Conservation (phyloP, 371 early-diverging fungal genomes). For the Mucor sp. region DNA sequence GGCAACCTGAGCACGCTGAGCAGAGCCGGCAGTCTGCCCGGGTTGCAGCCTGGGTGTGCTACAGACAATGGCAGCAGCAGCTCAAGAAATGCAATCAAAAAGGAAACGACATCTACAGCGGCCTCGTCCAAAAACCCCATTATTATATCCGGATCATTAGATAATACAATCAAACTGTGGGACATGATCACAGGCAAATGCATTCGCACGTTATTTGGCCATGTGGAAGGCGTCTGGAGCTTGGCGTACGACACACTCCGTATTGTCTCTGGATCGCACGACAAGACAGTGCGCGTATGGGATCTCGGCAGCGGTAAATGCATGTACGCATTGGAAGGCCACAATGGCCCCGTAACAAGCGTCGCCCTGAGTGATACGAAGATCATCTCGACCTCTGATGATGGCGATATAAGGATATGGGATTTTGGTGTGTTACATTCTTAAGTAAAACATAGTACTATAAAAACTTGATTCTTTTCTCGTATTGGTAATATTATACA, state of each 20-base stretch:
- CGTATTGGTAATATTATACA: neutral
- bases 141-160: slow-evolving; percentile 84
- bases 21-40: neutral
- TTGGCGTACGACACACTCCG: slow-evolving; percentile 88
- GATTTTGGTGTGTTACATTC: slow-evolving; percentile 59
- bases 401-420: slow-evolving; percentile 80
- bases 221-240: slow-evolving; percentile 91
- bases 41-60: slow-evolving; percentile 8
- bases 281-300: slow-evolving; percentile 93
- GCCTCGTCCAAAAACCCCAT: slow-evolving; percentile 43
- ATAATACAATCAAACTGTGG: slow-evolving; percentile 92
- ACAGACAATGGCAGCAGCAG: neutral
- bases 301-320: slow-evolving; percentile 84
- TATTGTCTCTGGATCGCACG: slow-evolving; percentile 90
- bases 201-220: slow-evolving; percentile 85
- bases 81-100: neutral
- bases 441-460: neutral
- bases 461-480: neutral
- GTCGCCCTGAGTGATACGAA: slow-evolving; percentile 85
- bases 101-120: neutral
- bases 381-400: slow-evolving; percentile 84
- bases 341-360: slow-evolving; percentile 72
- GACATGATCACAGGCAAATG: slow-evolving; percentile 79
- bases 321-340: slow-evolving; percentile 75
- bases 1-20: neutral